Evolutionary conservation across 345 rosid species (phyloP), one percentile per base, ranked within the genome.

Genomic region (Arabis alpina): DNA sequence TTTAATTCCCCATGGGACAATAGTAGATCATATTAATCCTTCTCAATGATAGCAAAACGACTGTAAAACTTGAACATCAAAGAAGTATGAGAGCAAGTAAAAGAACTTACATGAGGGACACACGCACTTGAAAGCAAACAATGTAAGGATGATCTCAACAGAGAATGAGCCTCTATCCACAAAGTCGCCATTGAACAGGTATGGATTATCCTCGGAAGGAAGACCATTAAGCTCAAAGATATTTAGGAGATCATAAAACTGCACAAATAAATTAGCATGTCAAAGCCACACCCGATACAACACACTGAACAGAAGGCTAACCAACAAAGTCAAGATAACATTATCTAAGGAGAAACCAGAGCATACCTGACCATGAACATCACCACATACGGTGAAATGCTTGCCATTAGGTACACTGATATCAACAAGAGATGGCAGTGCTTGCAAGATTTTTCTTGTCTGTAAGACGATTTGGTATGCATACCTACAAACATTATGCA

Each of bases 141-240:
- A 74, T 3, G 98, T 91, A 72, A 91, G 95, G 70, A 94, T 94
- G 68, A 94, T 88, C 81, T 91, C 99, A 73, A 91, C 44, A 30
- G 99, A 94, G 72, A 94, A 94, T 24, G 98, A 91, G 73, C 99
- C 99, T 74, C 98, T 87, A 76, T 94, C 99, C 68, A 94, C 99
- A 76, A 94, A 94, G 78, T 94, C 99, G 2, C 98, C 99, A 76
- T 94, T 94, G 63, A 94, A 94, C 16, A 94, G 86, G 76, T 88
- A 94, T 7, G 99, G 99, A 62, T 94, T 94, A 81, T 88, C 96
- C 80, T 88, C 98, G 4, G 96, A 91, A 15, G 99, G 99, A 59
- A 94, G 90, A 59, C 99, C 99, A 69, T 94, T 94, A 30, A 94
- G 91, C 84, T 91, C 96, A 61, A 91, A 94, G 43, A 94, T 94